These are phyloP conservation scores for Lodderomyces elongisporus DNA, from an alignment of 1,139 yeast species.

Conservation along the genomic window DNA sequence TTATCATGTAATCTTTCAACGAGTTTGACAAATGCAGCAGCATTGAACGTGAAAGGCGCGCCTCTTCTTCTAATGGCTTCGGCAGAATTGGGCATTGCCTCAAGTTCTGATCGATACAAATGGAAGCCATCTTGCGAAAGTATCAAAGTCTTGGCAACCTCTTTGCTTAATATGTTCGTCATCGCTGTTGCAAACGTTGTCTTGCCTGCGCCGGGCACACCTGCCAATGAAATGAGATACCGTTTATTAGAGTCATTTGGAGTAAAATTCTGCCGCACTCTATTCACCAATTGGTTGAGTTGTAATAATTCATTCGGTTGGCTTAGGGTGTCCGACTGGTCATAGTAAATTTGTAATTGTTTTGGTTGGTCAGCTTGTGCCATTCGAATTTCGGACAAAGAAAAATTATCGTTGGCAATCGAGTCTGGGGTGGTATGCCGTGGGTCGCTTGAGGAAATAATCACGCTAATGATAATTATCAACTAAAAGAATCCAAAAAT, in stretches of 20 bases:
- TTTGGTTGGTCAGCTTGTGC: too few relatives aligned
- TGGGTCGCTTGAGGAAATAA: too few relatives aligned
- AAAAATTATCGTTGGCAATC: too few relatives aligned
- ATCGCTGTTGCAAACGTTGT: constrained; percentile 52
- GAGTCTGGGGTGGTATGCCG: too few relatives aligned
- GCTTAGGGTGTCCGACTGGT: too few relatives aligned
- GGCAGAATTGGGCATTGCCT: constrained; percentile 46
- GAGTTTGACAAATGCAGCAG: constrained; percentile 30
- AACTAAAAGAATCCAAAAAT: too few relatives aligned
- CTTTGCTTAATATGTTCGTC: constrained; percentile 15
- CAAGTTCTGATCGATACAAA: constrained; percentile 52
- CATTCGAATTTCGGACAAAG: too few relatives aligned
- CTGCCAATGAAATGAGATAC: constrained; percentile 56
- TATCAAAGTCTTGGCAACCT: constrained; percentile 17
- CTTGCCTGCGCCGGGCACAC: constrained; percentile 84
- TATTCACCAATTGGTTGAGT: constrained; percentile 9
- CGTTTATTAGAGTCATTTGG: constrained; percentile 18
- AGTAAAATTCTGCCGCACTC: constrained; percentile 8
- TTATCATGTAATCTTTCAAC: constrained; percentile 19
- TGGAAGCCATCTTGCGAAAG: constrained; percentile 81
- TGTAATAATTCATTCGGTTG: too few relatives aligned
- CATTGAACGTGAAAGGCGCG: constrained; percentile 81
- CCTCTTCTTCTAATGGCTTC: constrained; percentile 68
- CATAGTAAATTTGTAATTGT: too few relatives aligned
- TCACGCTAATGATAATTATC: too few relatives aligned